These are phyloP conservation scores for Aspergillus terreus DNA, from an alignment of 2,329 filamentous ascomycete genomes.

Conservation along the genomic window DNA sequence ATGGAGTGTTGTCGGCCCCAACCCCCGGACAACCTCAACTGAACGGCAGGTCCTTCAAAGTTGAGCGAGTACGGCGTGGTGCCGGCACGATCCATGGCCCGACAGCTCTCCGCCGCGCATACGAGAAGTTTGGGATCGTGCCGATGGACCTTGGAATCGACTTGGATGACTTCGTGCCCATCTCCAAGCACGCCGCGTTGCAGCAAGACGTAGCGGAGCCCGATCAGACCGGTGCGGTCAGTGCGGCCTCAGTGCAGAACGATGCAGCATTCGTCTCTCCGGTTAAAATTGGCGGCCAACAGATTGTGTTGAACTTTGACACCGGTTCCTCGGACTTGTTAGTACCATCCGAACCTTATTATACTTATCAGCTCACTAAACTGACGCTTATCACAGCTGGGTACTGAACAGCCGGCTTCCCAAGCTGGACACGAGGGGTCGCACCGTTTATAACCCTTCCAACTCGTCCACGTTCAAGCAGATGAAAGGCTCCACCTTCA, in stretches of 20 bases:
- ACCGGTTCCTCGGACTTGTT: slow-evolving; percentile 71
- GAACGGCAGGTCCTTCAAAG: slow-evolving; percentile 53
- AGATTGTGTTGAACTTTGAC: slow-evolving; percentile 67
- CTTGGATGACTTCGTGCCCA: slow-evolving; percentile 32
- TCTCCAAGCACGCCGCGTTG: slow-evolving; percentile 21
- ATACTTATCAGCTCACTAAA: not conserved
- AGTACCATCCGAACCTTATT: slow-evolving; percentile 18
- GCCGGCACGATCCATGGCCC: slow-evolving; percentile 58
- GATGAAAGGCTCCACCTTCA: slow-evolving; percentile 53
- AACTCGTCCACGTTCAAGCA: slow-evolving; percentile 51
- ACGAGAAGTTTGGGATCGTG: slow-evolving; percentile 63
- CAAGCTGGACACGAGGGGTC: slow-evolving; percentile 43
- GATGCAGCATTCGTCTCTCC: slow-evolving; percentile 69
- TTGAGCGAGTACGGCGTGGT: slow-evolving; percentile 56
- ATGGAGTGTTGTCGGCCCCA: slow-evolving; percentile 32
- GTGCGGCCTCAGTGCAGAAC: slow-evolving; percentile 61
- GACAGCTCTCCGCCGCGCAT: slow-evolving; percentile 61
- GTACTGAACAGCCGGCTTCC: slow-evolving; percentile 63
- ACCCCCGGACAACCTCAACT: slow-evolving; percentile 17
- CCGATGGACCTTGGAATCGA: slow-evolving; percentile 39
- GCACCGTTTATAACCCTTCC: slow-evolving; percentile 53
- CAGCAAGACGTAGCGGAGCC: slow-evolving; percentile 22
- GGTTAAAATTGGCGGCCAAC: slow-evolving; percentile 66
- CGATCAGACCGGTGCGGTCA: slow-evolving; percentile 54
- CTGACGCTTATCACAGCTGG: slow-evolving; percentile 48